Base-by-base conservation (phyloP, 2,329 filamentous ascomycete genomes). In the Stemphylium vesicarium region DNA sequence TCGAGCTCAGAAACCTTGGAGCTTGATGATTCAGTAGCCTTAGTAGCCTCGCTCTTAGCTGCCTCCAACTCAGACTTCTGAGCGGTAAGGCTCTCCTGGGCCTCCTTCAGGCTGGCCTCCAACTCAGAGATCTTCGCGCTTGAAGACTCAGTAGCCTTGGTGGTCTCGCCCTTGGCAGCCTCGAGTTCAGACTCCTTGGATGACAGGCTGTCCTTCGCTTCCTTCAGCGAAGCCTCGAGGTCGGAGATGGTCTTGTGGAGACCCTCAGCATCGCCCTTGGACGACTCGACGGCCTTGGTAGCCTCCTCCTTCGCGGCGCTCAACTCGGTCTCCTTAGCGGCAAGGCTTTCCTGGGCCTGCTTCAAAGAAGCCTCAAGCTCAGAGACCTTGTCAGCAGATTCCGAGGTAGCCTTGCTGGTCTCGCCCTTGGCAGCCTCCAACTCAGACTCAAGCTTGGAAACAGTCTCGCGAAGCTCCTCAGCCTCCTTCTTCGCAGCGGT, bases 361-460 rank as follows among this genome's bases (percentile, higher is more conserved):
- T 64, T 61, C 22, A 68, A 48, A 13, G 60, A 54, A 12, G 57
- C 48, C 40, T 71, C 61, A 9, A 73, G 56, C 20, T 72, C 69
- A 12, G 59, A 48, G 4, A 68, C 58, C 59, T 71, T 70, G 13
- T 62, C 43, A 24, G 51, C 60, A 4, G 59, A 64, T 13, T 55
- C 56, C 15, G 65, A 66, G 2, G 58, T 56, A n/a, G 59, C 58
- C 52, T 66, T 65, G 46, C 41, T 54, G 2, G 37, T 50, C 7
- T 66, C 64, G 15, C 45, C 55, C 43, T 61, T 59, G 6, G 56
- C 56, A 15, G 54, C 57, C 44, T 56, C 54, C 16, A 66, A 37
- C 48, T 65, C 60, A 32, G 60, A 49, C 41, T 61, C 63, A 11
- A 57, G 53, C 57, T 60, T 55, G 15, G 47, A 35, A n/a, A 57